phyloP scores from a whole-genome alignment of 495 filamentous ascomycete species.

The Hypoxylon subgilvum region DNA sequence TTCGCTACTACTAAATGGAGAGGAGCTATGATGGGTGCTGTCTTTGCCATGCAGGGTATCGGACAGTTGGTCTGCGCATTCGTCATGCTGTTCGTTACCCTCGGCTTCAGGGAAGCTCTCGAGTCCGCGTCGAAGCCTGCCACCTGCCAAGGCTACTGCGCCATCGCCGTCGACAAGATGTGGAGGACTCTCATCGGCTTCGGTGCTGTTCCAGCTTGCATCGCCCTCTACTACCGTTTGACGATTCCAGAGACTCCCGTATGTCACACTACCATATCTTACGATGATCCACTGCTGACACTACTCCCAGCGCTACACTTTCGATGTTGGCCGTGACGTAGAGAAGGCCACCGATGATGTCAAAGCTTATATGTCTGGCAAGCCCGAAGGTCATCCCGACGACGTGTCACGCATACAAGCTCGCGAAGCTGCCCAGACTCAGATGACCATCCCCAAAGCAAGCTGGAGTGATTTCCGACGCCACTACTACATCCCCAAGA shows the following conservation, averaged over 20 bases:
- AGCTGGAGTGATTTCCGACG: slow-evolving; percentile 67
- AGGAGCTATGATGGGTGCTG: slow-evolving; percentile 66
- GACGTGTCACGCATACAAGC: slow-evolving; percentile 62
- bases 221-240: slow-evolving; percentile 80
- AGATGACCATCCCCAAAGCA: slow-evolving; percentile 66
- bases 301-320: slow-evolving; percentile 70
- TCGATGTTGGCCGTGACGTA: slow-evolving; percentile 79
- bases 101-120: slow-evolving; percentile 75
- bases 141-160: slow-evolving; percentile 68
- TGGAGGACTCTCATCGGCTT: slow-evolving; percentile 81
- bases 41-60: slow-evolving; percentile 85
- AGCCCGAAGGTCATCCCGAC: slow-evolving; percentile 65
- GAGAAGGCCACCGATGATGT: slow-evolving; percentile 73
- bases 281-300: slow-evolving; percentile 44
- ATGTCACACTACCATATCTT: slow-evolving; percentile 64
- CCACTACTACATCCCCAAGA: slow-evolving; percentile 70
- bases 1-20: slow-evolving; percentile 45
- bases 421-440: slow-evolving; percentile 49
- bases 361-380: slow-evolving; percentile 65
- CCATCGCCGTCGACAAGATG: slow-evolving; percentile 80
- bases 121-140: slow-evolving; percentile 51
- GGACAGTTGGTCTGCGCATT: slow-evolving; percentile 76
- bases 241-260: slow-evolving; percentile 83
- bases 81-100: slow-evolving; percentile 71
- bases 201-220: slow-evolving; percentile 76